Evolutionary conservation across 176 grass and related monocot genomes (phyloP).

Genomic region (Musa itinerans): DNA sequence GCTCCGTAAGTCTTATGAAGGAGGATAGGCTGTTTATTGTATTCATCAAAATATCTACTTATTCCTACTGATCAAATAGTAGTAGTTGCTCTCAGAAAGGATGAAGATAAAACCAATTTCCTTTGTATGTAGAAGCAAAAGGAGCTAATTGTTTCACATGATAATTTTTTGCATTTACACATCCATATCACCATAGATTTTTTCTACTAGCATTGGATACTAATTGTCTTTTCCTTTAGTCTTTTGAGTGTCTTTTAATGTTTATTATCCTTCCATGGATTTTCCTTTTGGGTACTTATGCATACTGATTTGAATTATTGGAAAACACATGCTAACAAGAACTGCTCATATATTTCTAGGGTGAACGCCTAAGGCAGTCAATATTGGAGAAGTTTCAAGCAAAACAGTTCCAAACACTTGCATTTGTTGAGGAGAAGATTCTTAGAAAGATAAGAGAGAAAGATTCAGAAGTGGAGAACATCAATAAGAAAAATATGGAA

Average conservation of each 20-base stretch:
- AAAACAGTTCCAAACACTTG: conserved; percentile 58
- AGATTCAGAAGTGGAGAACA: conserved; percentile 41
- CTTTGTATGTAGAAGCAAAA: too few relatives aligned
- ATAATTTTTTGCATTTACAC: too few relatives aligned
- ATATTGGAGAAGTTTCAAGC: conserved; percentile 94
- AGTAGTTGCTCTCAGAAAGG: too few relatives aligned
- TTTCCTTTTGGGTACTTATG: neutral
- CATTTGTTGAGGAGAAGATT: conserved; percentile 2
- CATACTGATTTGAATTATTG: neutral
- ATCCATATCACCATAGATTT: too few relatives aligned
- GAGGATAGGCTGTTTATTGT: too few relatives aligned
- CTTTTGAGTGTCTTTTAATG: neutral
- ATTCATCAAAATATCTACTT: too few relatives aligned
- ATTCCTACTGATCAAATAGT: too few relatives aligned
- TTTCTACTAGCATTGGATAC: too few relatives aligned
- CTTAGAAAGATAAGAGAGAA: conserved; percentile 7
- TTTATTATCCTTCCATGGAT: neutral
- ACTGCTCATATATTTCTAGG: conserved; percentile 27
- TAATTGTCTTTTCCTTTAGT: too few relatives aligned
- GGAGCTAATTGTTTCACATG: too few relatives aligned
- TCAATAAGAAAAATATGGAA: conserved; percentile 81
- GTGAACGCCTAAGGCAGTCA: conserved; percentile 78
- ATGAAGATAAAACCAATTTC: too few relatives aligned
- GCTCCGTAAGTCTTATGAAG: too few relatives aligned
- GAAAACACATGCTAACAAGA: neutral